Evolutionary conservation across 2,329 filamentous ascomycete species (phyloP).

Genomic region (Septoria linicola): DNA sequence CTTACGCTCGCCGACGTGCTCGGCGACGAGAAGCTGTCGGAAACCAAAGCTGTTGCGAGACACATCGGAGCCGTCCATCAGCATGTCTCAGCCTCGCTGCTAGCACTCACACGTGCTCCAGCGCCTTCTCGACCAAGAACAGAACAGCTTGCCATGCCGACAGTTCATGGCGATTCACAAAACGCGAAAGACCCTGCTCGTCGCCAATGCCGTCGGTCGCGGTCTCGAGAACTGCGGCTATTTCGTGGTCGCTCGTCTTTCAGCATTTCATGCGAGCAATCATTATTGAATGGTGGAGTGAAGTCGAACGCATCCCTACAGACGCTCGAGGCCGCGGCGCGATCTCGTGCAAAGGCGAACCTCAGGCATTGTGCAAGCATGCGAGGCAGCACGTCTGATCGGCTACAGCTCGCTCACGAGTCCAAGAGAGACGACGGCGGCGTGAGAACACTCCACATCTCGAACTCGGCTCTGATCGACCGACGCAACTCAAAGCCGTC

Average conservation of each 20-base stretch:
- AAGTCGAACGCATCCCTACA: neutral
- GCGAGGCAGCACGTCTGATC: conserved; percentile 12
- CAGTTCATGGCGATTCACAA: neutral
- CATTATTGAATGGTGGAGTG: conserved; percentile 3
- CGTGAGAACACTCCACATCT: conserved; percentile 9
- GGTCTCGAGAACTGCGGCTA: too few relatives aligned
- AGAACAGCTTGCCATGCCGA: neutral
- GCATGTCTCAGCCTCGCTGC: neutral
- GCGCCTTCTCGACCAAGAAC: neutral
- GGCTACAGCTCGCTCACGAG: conserved; percentile 6
- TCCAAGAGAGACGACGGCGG: neutral
- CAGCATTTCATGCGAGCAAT: too few relatives aligned
- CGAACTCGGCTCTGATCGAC: conserved; percentile 19
- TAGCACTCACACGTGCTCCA: conserved; percentile 4
- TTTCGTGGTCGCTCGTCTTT: too few relatives aligned
- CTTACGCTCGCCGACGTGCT: too few relatives aligned
- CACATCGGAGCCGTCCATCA: neutral
- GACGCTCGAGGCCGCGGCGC: neutral
- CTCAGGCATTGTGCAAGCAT: conserved; percentile 14
- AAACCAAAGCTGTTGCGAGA: too few relatives aligned
- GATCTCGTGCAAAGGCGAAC: conserved; percentile 7
- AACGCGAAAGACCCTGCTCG: too few relatives aligned
- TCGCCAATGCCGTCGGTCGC: too few relatives aligned
- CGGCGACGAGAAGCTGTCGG: too few relatives aligned
- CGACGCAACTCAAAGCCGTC: conserved; percentile 4